Evolutionary conservation across 768 basidiomycete species (phyloP).

Genomic region (Boletus rufocinnamomeus): DNA sequence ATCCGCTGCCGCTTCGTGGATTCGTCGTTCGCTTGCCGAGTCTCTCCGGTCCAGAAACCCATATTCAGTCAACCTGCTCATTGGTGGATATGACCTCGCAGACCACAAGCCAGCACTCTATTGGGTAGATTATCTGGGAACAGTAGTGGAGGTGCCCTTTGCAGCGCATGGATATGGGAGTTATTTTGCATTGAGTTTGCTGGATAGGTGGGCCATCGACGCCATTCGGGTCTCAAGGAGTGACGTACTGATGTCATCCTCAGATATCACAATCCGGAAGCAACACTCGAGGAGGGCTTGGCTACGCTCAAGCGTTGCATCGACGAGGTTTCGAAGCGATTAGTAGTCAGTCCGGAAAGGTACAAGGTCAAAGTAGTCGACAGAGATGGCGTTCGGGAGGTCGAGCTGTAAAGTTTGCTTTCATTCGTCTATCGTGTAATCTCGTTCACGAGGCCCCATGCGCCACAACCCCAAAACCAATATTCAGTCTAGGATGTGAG

Average conservation of each 20-base stretch:
- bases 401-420: constrained; percentile 55
- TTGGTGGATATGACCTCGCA: constrained; percentile 90
- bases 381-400: constrained; percentile 83
- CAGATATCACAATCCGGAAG: constrained; percentile 91
- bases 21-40: constrained; percentile 85
- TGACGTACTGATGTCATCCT: not conserved
- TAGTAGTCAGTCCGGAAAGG: constrained; percentile 75
- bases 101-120: constrained; percentile 74
- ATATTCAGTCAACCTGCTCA: constrained; percentile 88
- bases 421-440: constrained; percentile 9
- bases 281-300: constrained; percentile 81
- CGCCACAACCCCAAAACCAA: not conserved
- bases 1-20: constrained; percentile 91
- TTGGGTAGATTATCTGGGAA: constrained; percentile 97
- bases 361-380: constrained; percentile 93
- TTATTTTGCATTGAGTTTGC: constrained; percentile 88
- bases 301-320: constrained; percentile 84
- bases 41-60: constrained; percentile 86
- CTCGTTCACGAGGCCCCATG: not conserved
- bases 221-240: not conserved
- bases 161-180: constrained; percentile 95
- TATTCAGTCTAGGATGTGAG: constrained; percentile 23
- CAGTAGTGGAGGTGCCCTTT: constrained; percentile 85
- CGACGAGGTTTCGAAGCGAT: constrained; percentile 80
- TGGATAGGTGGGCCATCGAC: constrained; percentile 67